Percentiles rank a stretch among this genome's conserved stretches.
These are phyloP conservation scores for Neurospora sp. DNA, from an alignment of 495 filamentous ascomycete genomes.

Conservation along the genomic window DNA sequence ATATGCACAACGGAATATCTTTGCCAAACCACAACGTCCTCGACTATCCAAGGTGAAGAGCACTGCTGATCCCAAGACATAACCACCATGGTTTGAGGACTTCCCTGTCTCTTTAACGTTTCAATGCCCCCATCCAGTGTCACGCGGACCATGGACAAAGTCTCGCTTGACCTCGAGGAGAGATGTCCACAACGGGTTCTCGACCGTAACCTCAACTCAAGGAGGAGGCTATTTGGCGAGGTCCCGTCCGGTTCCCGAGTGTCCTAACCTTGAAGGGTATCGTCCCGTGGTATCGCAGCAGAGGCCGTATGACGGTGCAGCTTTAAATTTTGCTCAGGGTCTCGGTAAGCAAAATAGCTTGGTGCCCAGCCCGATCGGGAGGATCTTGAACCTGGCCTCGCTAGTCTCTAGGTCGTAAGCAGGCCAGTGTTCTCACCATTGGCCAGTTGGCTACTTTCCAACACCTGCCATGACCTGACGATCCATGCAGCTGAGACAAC, in stretches of 20 bases:
- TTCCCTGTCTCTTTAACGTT: not conserved
- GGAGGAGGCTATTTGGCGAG: not conserved
- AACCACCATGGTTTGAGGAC: not conserved
- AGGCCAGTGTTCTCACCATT: not conserved
- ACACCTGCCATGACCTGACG: not conserved
- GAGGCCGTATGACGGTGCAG: not conserved
- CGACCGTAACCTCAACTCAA: not conserved
- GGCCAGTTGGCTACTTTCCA: not conserved
- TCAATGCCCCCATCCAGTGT: not conserved
- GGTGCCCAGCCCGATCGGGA: not conserved
- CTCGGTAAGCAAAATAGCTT: not conserved
- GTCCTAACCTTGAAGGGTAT: not conserved
- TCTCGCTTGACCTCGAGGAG: not conserved
- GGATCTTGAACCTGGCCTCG: not conserved
- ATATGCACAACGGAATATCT: not conserved
- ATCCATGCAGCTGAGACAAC: not conserved
- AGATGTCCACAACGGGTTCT: not conserved
- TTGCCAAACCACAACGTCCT: not conserved
- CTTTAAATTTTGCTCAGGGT: not conserved
- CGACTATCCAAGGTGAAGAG: not conserved
- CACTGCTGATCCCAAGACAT: not conserved
- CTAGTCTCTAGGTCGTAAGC: not conserved
- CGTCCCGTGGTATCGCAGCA: not conserved
- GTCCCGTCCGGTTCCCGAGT: not conserved
- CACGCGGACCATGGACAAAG: not conserved